Evolutionary conservation across 805 yeast species (phyloP), one percentile per base, ranked within the genome.

Genomic region (Maudiozyma turicensis): DNA sequence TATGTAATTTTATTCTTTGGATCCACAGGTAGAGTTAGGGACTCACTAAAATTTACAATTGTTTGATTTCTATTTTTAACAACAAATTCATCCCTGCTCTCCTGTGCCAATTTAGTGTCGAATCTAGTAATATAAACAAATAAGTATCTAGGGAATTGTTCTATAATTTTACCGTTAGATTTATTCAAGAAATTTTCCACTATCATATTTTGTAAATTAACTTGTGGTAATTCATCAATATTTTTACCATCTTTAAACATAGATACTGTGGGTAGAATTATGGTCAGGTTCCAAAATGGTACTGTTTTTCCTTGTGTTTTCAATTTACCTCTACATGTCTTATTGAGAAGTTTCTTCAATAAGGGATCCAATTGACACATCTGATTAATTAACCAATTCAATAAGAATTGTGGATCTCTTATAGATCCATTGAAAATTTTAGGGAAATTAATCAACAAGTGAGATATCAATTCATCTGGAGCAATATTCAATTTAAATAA

Each of bases 401-500:
- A 54, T 51, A 85, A 78, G 11, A 66, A 66, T 51, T 76, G 77
- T 1, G 93, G 91, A 41, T 78, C 77, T 3, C 37, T 40, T 7
- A 6, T 13, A 2, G 32, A 29, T 11, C 31, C n/a, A 26, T 15
- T 33, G 56, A 75, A 77, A 40, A 63, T 58, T 47, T 71, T 73
- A 43, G 73, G 70, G 0, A 83, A 71, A n/a, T 60, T 48, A 1
- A 65, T 56, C 1, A 75, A 63, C 5, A 82, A 63, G 51, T 66
- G 69, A 50, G 80, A 80, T 43, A 82, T 59, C 7, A 86, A 64
- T 46, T 82, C 87, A 58, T 79, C 84, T 1, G 87, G 82, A 0
- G 91, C 80, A 2, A 84, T 70, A 56, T 84, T 87, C 3, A 73
- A 62, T 54, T 75, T 78, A 61, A 80, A 68, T 40, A 67, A 66